Base-by-base conservation (phyloP, 1,284 basidiomycete genomes). In the Xerocomus subilludens region DNA sequence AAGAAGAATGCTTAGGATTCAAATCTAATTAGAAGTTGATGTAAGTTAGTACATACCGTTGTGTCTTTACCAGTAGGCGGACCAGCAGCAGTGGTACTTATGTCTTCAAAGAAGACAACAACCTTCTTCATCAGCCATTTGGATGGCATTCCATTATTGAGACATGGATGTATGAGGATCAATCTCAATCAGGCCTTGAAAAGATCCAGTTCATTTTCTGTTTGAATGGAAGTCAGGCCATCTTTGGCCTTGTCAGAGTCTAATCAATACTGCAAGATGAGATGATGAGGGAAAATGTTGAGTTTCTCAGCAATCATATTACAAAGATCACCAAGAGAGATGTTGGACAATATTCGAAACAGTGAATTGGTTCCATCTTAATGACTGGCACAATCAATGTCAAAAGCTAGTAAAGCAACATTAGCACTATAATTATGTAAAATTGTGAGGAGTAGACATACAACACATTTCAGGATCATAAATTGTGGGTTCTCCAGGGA, bases 201-300 rank as follows among this genome's bases (percentile, higher is more conserved):
- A 5, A 62, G 30, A 14, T 38, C 2, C 3, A 62, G 58, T 20
- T 69, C 47, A 14, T 62, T 21, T 9, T 18, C n/a, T 16, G 58
- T 36, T 20, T 69, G 58, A 21, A 69, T 62, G 11, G 47, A 62
- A 10, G 67, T 69, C 25, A 16, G 27, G 11, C 27, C 51, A 23
- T 59, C 45, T 33, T 59, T 59, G 14, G 23, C 47, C 51, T 69
- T 69, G 30, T 68, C n/a, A 13, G 35, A 36, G 27, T 60, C 58
- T n/a, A 68, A n/a, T 13, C 14, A 45, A 23, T 68, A 68, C 16
- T 11, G 35, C 13, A 68, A 42, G 33, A n/a, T 4, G 18, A 59
- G 7, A n/a, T 6, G 10, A 33, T 59, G 23, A 35, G 66, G 66
- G n/a, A 59, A 59, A 23, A 38, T 25, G 6, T 67, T 55, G 36